Base-by-base conservation (phyloP, 1,284 basidiomycete genomes). In the Xerocomus amazonicus region DNA sequence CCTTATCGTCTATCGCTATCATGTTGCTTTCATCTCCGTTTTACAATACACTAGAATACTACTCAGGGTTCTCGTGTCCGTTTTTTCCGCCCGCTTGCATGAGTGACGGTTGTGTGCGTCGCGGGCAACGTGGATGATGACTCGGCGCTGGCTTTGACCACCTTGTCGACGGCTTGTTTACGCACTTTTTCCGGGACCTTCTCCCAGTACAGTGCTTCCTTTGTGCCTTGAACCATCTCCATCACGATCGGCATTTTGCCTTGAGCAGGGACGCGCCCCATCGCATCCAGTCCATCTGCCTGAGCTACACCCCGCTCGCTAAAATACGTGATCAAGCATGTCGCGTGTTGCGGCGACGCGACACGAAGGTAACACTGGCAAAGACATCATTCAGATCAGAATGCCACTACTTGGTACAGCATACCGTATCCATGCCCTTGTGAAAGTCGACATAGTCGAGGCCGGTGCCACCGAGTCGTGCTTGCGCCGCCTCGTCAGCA, bases 381-480 rank as follows among this genome's bases (percentile, higher is more conserved):
- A 3, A 36, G 9, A 16, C 16, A 17, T n/a, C 16, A 23, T 32
- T 38, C 17, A 38, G 28, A 12, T 17, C 29, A 17, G 9, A 26
- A 27, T 12, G 6, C 17, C 16, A 9, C 40, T 17, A 14, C 12
- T n/a, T n/a, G 43, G 5, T 14, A 36, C 27, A 4, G 29, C 56
- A 79, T 59, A 88, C 87, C 13, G 76, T 76, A 53, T 88, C 80
- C 72, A 84, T 80, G n/a, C 85, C 83, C 62, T 89, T 90, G 56
- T 66, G 79, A 62, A 80, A 90, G 63, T 91, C 88, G 23, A 90
- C 77, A 52, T 90, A 91, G 60, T 90, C 84, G 27, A 90, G 64
- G 0, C 71, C 75, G 4, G n/a, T 34, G 29, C n/a, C 13, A 14
- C 17, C 34, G 16, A 23, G 29, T 17, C 16, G 29, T 32, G 41